These are phyloP conservation scores for Neofusicoccum parvum DNA, from an alignment of 2,329 filamentous ascomycete genomes.

Conservation along the genomic window DNA sequence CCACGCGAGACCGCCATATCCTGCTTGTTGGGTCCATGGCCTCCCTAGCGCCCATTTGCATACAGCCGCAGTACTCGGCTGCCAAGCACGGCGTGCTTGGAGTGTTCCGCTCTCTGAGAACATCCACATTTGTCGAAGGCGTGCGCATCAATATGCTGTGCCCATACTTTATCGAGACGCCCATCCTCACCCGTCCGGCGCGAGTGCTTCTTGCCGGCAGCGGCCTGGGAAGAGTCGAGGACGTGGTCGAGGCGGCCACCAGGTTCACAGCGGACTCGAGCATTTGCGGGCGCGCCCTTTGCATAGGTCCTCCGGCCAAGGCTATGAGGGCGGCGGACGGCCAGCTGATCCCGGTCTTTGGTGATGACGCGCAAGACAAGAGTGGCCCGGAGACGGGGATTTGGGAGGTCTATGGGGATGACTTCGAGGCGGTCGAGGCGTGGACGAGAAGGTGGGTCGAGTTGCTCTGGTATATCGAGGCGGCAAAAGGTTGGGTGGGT, in stretches of 20 bases:
- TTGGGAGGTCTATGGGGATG: conserved; percentile 65
- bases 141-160: conserved; percentile 67
- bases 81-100: conserved; percentile 69
- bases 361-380: conserved; percentile 24
- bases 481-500: conserved; percentile 57
- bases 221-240: conserved; percentile 55
- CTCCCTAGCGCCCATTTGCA: conserved; percentile 47
- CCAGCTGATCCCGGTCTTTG: conserved; percentile 22
- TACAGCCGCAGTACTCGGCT: conserved; percentile 57
- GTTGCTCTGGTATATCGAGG: conserved; percentile 56
- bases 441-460: conserved; percentile 58
- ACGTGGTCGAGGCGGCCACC: conserved; percentile 67
- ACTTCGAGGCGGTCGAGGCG: conserved; percentile 59
- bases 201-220: conserved; percentile 60
- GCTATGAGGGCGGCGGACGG: conserved; percentile 47
- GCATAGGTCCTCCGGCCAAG: conserved; percentile 59
- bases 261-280: conserved; percentile 61
- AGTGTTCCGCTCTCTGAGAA: conserved; percentile 62
- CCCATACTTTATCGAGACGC: conserved; percentile 68
- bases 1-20: conserved; percentile 59
- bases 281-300: conserved; percentile 60
- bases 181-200: conserved; percentile 54
- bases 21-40: conserved; percentile 66
- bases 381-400: conserved; percentile 48
- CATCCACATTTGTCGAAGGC: conserved; percentile 50